phyloP scores from a whole-genome alignment of 1,139 yeast species.

The Protomyces gravidus region DNA sequence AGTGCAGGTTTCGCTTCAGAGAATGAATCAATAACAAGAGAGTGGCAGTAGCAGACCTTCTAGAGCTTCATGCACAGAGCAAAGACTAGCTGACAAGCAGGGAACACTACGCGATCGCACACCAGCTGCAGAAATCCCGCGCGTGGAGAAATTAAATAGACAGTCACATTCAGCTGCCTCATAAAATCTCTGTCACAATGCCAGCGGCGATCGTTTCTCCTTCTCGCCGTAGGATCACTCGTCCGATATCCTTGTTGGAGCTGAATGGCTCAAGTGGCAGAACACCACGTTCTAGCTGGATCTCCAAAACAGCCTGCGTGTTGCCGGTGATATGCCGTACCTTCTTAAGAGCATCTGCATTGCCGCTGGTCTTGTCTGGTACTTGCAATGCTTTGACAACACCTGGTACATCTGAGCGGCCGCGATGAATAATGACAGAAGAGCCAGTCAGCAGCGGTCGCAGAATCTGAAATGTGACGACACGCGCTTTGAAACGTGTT shows the following conservation, averaged over 20 bases:
- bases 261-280: constrained; percentile 61
- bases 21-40: too few relatives aligned
- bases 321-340: constrained; percentile 49
- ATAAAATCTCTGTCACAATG: constrained; percentile 35
- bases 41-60: too few relatives aligned
- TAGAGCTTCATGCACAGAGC: too few relatives aligned
- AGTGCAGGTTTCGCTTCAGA: too few relatives aligned
- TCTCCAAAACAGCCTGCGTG: constrained; percentile 66
- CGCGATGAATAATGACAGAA: constrained; percentile 75
- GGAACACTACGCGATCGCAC: too few relatives aligned
- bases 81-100: too few relatives aligned
- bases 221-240: constrained; percentile 78
- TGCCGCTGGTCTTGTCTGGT: constrained; percentile 49
- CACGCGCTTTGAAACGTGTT: constrained; percentile 51
- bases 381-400: constrained; percentile 53
- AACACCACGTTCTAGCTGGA: constrained; percentile 51
- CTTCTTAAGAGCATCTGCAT: constrained; percentile 1
- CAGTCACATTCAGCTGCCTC: not conserved
- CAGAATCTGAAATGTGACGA: constrained; percentile 64
- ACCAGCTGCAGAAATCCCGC: too few relatives aligned
- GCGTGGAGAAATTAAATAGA: too few relatives aligned
- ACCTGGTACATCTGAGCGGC: constrained; percentile 73
- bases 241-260: constrained; percentile 64
- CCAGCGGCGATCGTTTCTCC: constrained; percentile 92
- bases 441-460: constrained; percentile 79